These are phyloP conservation scores for Physaria fendleri DNA, from an alignment of 345 rosid species.

Conservation along the genomic window DNA sequence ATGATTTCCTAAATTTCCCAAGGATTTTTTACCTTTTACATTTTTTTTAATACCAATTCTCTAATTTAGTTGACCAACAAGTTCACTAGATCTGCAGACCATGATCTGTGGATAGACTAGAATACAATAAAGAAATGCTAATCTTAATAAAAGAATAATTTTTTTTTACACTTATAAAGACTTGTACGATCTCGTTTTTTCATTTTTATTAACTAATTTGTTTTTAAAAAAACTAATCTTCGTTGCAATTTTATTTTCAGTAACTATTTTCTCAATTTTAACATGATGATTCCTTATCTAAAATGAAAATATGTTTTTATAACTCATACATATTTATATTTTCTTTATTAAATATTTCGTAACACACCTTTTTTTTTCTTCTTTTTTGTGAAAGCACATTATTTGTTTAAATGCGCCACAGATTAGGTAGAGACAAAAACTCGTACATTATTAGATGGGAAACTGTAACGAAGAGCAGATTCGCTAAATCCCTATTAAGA, in stretches of 20 bases:
- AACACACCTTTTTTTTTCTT: too few relatives aligned
- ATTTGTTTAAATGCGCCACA: neutral
- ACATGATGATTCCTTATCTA: neutral
- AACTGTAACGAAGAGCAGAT: conserved; percentile 17
- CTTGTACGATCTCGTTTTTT: neutral
- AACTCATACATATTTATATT: neutral
- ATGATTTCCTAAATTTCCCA: neutral
- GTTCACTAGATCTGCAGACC: neutral
- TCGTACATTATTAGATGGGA: conserved; percentile 1
- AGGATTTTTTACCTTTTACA: neutral
- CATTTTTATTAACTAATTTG: neutral
- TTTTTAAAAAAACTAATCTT: neutral
- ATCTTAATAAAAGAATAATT: neutral
- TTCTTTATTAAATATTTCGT: neutral
- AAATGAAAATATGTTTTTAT: neutral
- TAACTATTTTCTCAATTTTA: neutral
- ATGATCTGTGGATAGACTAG: neutral
- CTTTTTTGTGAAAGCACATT: too few relatives aligned
- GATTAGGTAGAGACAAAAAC: neutral
- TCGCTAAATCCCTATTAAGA: conserved; percentile 16
- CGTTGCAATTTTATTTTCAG: neutral
- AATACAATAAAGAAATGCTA: neutral
- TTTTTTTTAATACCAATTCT: neutral
- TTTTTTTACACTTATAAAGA: neutral
- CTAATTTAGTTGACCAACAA: neutral